Evolutionary conservation across 345 rosid genomes (phyloP), one percentile per base, ranked within the genome.

Genomic region (Acer yangbiense): DNA sequence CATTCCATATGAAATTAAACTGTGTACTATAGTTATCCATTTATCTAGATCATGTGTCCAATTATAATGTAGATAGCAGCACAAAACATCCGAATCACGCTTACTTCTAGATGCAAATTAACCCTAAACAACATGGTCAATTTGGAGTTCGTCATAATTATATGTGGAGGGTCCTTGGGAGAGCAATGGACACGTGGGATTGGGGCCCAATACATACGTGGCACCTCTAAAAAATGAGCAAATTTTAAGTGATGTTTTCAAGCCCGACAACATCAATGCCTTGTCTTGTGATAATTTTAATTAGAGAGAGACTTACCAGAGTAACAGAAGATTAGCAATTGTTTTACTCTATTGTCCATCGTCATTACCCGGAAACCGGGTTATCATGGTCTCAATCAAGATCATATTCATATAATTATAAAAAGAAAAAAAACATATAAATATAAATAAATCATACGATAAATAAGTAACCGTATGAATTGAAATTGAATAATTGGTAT

Each of bases 391-490:
- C 39, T 4, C 39, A 35, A 72, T 11, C 9, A 61, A 60, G 35
- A 7, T 2, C 9, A 23, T 62, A 44, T 20, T 61, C 4, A 62
- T 50, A 62, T 50, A 4, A 9, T 27, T 16, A 64, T 44, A 73
- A 46, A 23, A 63, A 48, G 7, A 65, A 3, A 7, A 7, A 54
- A 58, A 44, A 32, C 21, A 72, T 43, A 12, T 8, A 58, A 5
- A 58, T 1, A 9, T 46, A 57, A 16, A 18, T 20, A 8, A 0
- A 60, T 21, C 23, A 27, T 25, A 52, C 64, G 9, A 72, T 55
- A 64, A 52, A 74, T 68, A 78, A 72, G 80, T 39, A 78, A 78
- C 44, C 55, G 76, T 65, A 29, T 74, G 46, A 10, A 77, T 63
- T 32, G 10, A 61, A 60, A n/a, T 65, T 46, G 61, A 78, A 71